Percentiles rank a stretch among this genome's conserved stretches.
Conservation (phyloP, 345 rosid genomes). For the Populus nigra region DNA sequence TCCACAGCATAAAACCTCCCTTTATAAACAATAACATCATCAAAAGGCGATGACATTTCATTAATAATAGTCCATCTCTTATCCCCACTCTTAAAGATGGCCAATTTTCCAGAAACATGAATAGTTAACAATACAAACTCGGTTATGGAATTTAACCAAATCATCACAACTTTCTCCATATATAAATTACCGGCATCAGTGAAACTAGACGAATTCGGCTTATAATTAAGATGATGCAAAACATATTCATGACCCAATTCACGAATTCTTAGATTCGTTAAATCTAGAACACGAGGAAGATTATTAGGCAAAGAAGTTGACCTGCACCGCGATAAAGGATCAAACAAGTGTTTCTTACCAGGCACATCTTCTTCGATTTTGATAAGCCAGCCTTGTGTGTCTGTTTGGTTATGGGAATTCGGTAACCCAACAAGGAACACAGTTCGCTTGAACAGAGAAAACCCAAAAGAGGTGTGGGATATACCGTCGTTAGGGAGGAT, state of each 20-base stretch:
- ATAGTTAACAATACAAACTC: slow-evolving; percentile 71
- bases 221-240: slow-evolving; percentile 46
- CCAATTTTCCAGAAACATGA: slow-evolving; percentile 86
- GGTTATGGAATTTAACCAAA: slow-evolving; percentile 28
- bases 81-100: slow-evolving; percentile 57
- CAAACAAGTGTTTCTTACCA: slow-evolving; percentile 40
- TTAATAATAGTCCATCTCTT: slow-evolving; percentile 62
- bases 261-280: slow-evolving; percentile 34
- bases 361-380: slow-evolving; percentile 52
- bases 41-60: slow-evolving; percentile 81
- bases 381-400: slow-evolving; percentile 53
- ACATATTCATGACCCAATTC: slow-evolving; percentile 72
- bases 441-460: slow-evolving; percentile 65
- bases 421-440: slow-evolving; percentile 50
- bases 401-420: slow-evolving; percentile 16
- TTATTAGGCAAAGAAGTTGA: slow-evolving; percentile 31
- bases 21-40: slow-evolving; percentile 63
- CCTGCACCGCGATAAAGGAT: slow-evolving; percentile 61
- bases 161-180: slow-evolving; percentile 72
- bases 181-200: slow-evolving; percentile 44
- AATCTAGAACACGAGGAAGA: slow-evolving; percentile 52
- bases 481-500: slow-evolving; percentile 58
- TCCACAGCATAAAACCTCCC: slow-evolving; percentile 76
- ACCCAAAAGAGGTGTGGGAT: slow-evolving; percentile 42
- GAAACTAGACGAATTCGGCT: slow-evolving; percentile 9